Percentiles rank a stretch among this genome's conserved stretches.
phyloP scores from a whole-genome alignment of 2,329 filamentous ascomycete genomes.

The Penicillium sp. region DNA sequence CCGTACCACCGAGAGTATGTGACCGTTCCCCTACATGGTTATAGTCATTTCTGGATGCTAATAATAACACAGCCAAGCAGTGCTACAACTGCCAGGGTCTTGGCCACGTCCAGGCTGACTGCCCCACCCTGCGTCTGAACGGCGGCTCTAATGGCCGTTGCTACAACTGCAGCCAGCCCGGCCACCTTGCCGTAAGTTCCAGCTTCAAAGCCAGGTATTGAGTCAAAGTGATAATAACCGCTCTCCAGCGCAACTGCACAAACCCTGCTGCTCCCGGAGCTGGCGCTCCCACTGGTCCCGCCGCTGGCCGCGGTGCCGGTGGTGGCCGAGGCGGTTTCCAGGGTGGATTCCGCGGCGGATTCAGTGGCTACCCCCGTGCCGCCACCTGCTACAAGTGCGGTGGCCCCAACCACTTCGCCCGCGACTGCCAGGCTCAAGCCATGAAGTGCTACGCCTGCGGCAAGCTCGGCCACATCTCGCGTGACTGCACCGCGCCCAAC shows the following conservation, averaged over 20 bases:
- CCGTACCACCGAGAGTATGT: constrained; percentile 84
- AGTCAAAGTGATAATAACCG: neutral
- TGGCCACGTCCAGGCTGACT: constrained; percentile 97
- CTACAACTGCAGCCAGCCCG: constrained; percentile 93
- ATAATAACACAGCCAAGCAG: constrained; percentile 71
- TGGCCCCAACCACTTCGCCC: constrained; percentile 94
- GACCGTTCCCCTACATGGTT: neutral
- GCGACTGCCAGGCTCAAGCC: constrained; percentile 95
- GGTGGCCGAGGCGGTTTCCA: constrained; percentile 65
- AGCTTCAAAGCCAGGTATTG: neutral
- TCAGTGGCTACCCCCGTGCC: constrained; percentile 56
- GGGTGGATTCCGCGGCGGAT: constrained; percentile 70
- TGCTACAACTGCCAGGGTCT: constrained; percentile 99
- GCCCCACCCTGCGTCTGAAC: constrained; percentile 90
- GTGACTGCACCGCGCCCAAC: constrained; percentile 95
- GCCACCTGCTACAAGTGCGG: constrained; percentile 70
- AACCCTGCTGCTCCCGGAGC: constrained; percentile 58
- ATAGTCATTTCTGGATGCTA: constrained; percentile 19
- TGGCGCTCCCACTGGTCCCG: constrained; percentile 42
- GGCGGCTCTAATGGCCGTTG: constrained; percentile 79
- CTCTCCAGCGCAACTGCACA: constrained; percentile 67
- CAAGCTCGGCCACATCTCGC: constrained; percentile 90
- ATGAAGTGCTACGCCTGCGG: constrained; percentile 99
- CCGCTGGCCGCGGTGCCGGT: constrained; percentile 62
- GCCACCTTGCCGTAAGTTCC: constrained; percentile 80